Evolutionary conservation across 2,329 filamentous ascomycete species (phyloP), one percentile per base, ranked within the genome.

Genomic region (Sporothrix pseudoabietina): DNA sequence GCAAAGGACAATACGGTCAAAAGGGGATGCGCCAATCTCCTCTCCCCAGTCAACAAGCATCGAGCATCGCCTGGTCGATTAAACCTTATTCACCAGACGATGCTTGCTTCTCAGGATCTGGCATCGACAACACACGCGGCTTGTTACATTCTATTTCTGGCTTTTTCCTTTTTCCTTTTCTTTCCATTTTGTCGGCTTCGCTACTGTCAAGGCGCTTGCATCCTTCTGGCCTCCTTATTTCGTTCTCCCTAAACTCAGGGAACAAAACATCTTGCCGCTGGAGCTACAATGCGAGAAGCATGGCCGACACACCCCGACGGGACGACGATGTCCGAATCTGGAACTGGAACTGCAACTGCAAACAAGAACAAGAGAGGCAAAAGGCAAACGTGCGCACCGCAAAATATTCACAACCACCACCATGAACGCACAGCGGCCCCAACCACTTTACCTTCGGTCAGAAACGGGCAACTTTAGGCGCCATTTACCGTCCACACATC

Each of bases 401-500:
- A 65, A 61, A 65, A 26, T 63, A 71, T 55, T 30, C 30, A 57
- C 49, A 32, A 39, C 66, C 65, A 35, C 47, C 22, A 63, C 35
- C 1, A 63, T 35, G 5, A 63, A 55, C 52, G 16, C 63, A 26
- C 61, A 9, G 26, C 54, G 19, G 44, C 44, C 19, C 14, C 44
- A 49, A 26, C 10, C 22, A 49, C 63, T 66, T 39, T 54, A 39
- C 32, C 54, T 52, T 54, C 9, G 10, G 66, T 55, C 49, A 55
- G 49, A 71, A 63, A 44, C 26, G 41, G 69, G 69, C 39, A 71
- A 71, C 69, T 65, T 71, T 65, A 71, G 70, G 70, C 70, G 70
- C 47, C 19, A 41, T 44, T 39, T 22, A 49, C 41, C 22, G 10
- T 65, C 19, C 6, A 26, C 59, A 22, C 39, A 39, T 26, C 61